A percentile compares a stretch with the other conserved stretches of the same genome.
Evolutionary conservation across 768 basidiomycete genomes (phyloP).

Genomic region (Lactifluus echinatus): DNA sequence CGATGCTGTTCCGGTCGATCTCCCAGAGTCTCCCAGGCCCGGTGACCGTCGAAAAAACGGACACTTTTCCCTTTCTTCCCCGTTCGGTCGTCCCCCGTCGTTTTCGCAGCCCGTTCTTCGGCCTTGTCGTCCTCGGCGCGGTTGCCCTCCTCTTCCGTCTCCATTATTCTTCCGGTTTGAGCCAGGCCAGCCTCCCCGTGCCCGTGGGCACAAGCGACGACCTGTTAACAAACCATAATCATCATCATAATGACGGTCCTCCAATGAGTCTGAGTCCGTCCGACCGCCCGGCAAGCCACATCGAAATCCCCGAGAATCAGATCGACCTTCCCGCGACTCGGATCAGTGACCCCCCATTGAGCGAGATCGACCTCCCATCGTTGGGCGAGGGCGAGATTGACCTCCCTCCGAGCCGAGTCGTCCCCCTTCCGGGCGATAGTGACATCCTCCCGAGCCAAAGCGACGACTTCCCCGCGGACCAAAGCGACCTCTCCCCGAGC

Average conservation of each 20-base stretch:
- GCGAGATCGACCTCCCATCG: no score
- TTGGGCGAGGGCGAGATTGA: no score
- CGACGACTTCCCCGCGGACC: neutral
- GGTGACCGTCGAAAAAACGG: neutral
- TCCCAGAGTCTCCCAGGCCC: neutral
- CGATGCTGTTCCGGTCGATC: neutral
- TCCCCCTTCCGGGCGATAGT: neutral
- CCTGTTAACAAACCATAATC: no score
- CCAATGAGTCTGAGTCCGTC: no score
- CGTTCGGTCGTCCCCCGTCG: neutral
- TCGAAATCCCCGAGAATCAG: no score
- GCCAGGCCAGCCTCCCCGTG: neutral
- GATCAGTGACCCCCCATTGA: no score
- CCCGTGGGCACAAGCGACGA: no score
- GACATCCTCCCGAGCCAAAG: neutral
- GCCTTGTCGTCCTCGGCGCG: neutral
- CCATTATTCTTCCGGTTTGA: neutral
- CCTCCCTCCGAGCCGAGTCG: no score
- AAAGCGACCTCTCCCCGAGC: no score
- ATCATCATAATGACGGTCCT: no score
- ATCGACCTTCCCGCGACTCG: no score
- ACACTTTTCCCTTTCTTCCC: neutral
- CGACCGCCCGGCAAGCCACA: no score
- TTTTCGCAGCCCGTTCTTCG: neutral
- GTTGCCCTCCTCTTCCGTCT: neutral